Evolutionary conservation across 1,284 basidiomycete species (phyloP), one percentile per base, ranked within the genome.

Genomic region (Cutaneotrichosporon sp.): DNA sequence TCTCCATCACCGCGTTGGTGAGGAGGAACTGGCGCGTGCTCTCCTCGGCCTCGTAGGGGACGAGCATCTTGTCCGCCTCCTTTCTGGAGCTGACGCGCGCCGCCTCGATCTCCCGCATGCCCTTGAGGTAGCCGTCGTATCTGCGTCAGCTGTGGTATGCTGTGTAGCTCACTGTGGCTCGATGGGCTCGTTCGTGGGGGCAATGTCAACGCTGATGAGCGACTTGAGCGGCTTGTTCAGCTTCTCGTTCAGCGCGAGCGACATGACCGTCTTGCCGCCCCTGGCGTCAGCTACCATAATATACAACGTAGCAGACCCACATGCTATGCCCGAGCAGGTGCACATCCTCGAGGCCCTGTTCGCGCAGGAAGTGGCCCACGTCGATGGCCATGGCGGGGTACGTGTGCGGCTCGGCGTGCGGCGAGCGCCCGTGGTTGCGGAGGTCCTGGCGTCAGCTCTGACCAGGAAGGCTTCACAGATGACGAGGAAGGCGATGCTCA

Each of bases 251-350:
- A 85, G 70, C 0, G 83, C 83, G 6, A 83, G 68, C 0, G 82
- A 75, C 82, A 84, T 83, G 10, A 80, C 81, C 0, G 81, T 80
- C 67, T 85, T 85, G 0, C 83, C 84, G 31, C 84, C 84, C 81
- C 81, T 82, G 50, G 10, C 16, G n/a, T 31, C 25, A 61, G 59
- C 42, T 3, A 11, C 24, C 2, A 29, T 2, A 13, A 13, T 49
- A n/a, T n/a, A n/a, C 11, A 9, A 20, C 3, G 8, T 24, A 29
- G 29, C 11, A 24, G 6, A 71, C 80, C 58, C 52, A 82, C 82
- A 85, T 84, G 33, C 83, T 84, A 58, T 85, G 84, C 0, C 84
- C 84, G 33, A 85, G 69, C 7, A 85, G 74, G 16, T 81, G 79
- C 7, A 83, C 80, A 24, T 72, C 69, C 5, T 62, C 63, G 6